Base-by-base conservation (phyloP, 208 protist genomes). In the Leishmania major region DNA sequence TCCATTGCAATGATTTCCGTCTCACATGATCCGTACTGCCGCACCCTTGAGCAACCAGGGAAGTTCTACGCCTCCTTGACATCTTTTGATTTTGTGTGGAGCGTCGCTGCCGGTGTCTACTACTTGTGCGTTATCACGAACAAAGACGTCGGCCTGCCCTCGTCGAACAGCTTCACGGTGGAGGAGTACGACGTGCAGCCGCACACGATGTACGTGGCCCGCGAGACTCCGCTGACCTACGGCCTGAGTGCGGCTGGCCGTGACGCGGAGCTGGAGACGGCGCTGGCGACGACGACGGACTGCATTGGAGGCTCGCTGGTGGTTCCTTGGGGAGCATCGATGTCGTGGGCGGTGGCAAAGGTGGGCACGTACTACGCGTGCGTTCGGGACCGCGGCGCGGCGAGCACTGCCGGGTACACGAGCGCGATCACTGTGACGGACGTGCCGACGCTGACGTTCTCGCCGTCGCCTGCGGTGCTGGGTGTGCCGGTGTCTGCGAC, bases 301-400 rank as follows among this genome's bases (percentile, higher is more conserved):
- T 79, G 75, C 59, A n/a, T 25, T 13, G 6, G n/a, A 1, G 59
- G 40, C 53, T 19, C 28, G 17, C 28, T 70, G 3, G 59, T 19
- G 60, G 45, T 70, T 11, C 17, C 35, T 8, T 79, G 75, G 75
- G 75, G 75, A 11, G 17, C 57, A 8, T 43, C 59, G 59, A 19
- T 77, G 47, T 25, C 69, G 51, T 88, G 82, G 84, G 76, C 75
- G 1, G 62, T 64, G 69, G 19, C 11, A 13, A 31, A 22, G 28
- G 22, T 64, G 19, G 90, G 90, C 53, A 82, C 70, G 40, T 92
- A 92, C 81, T 93, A 91, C 77, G 88, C 88, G 3, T 93, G 90
- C 74, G 81, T 91, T 49, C 80, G 84, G 11, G 73, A 78, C 45
- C 49, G 31, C 28, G 66, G 22, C 0, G 51, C 51, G 28, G 53